Evolutionary conservation across 192 early-diverging fungal genomes (phyloP).

Genomic region (Coemansia sp.): DNA sequence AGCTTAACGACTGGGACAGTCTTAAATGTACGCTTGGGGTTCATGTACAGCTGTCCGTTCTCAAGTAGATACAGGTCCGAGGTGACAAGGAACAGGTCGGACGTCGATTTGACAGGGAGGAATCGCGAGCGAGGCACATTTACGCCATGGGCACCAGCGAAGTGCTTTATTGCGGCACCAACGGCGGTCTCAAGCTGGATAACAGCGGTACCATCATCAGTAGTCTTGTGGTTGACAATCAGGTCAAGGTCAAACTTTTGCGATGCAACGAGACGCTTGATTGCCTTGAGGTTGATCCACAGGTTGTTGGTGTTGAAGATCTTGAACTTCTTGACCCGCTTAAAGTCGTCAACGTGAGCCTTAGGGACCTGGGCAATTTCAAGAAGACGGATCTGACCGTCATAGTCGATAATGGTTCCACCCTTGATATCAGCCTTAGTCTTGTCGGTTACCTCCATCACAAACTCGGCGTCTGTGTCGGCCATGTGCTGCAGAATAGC

Average conservation of each 20-base stretch:
- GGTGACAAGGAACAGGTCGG: conserved; percentile 95
- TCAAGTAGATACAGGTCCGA: conserved; percentile 91
- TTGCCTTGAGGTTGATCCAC: conserved; percentile 82
- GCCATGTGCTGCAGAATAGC: conserved; percentile 91
- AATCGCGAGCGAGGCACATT: conserved; percentile 98
- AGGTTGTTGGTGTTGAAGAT: conserved; percentile 98
- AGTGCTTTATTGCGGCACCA: conserved; percentile 98
- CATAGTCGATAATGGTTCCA: conserved; percentile 98
- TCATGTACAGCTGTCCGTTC: conserved; percentile 90
- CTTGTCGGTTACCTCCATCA: conserved; percentile 99
- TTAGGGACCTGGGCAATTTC: conserved; percentile 99
- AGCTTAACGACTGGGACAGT: conserved; percentile 93
- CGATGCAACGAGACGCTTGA: conserved; percentile 82
- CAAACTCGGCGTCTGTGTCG: conserved; percentile 82
- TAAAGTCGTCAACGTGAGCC: conserved; percentile 97
- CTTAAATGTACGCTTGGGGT: conserved; percentile 91
- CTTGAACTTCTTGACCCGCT: conserved; percentile 99
- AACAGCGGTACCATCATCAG: conserved; percentile 90
- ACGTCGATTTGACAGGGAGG: conserved; percentile 97
- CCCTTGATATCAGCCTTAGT: conserved; percentile 99
- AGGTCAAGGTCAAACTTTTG: conserved; percentile 85
- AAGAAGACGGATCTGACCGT: conserved; percentile 85
- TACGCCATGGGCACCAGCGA: conserved; percentile 88
- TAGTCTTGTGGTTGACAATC: conserved; percentile 96
- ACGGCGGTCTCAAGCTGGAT: conserved; percentile 99